Conservation (phyloP, 176 grass and related monocot species). For the Oryza nivara region DNA sequence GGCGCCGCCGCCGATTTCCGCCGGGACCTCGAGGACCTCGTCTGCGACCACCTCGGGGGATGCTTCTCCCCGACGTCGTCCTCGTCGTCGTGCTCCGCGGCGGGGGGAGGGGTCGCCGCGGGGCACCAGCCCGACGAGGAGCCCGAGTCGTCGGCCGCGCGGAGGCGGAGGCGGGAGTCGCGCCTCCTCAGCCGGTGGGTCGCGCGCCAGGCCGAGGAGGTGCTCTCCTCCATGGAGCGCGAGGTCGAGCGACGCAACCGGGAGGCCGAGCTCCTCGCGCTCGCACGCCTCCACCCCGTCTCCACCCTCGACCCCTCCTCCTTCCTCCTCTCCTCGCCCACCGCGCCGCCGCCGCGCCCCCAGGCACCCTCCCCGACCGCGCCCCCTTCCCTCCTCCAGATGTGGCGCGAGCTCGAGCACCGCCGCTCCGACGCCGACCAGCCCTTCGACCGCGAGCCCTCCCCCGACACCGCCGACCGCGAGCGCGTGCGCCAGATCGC, state of each 20-base stretch:
- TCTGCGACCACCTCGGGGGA: constrained; percentile 89
- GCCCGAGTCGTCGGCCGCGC: constrained; percentile 57
- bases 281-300: constrained; percentile 86
- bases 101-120: constrained; percentile 25
- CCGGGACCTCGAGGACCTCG: constrained; percentile 95
- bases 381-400: constrained; percentile 73
- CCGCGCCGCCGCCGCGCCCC: constrained; percentile 42
- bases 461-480: constrained; percentile 64
- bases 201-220: constrained; percentile 96
- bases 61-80: constrained; percentile 74
- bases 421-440: constrained; percentile 46
- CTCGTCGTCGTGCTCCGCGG: constrained; percentile 56
- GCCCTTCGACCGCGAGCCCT: constrained; percentile 65
- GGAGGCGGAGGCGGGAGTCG: constrained; percentile 64
- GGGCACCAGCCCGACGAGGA: constrained; percentile 26
- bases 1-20: constrained; percentile 85
- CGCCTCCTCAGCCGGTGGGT: constrained; percentile 91
- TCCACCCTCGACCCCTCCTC: constrained; percentile 84
- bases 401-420: constrained; percentile 92
- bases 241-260: constrained; percentile 76
- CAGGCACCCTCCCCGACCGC: constrained; percentile 44
- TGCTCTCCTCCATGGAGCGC: constrained; percentile 93
- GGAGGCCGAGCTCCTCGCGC: constrained; percentile 83
- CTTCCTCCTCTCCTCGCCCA: constrained; percentile 56
- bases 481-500: constrained; percentile 71